These are phyloP conservation scores for Hypoxylon sp. DNA, from an alignment of 2,329 filamentous ascomycete genomes.

Conservation along the genomic window DNA sequence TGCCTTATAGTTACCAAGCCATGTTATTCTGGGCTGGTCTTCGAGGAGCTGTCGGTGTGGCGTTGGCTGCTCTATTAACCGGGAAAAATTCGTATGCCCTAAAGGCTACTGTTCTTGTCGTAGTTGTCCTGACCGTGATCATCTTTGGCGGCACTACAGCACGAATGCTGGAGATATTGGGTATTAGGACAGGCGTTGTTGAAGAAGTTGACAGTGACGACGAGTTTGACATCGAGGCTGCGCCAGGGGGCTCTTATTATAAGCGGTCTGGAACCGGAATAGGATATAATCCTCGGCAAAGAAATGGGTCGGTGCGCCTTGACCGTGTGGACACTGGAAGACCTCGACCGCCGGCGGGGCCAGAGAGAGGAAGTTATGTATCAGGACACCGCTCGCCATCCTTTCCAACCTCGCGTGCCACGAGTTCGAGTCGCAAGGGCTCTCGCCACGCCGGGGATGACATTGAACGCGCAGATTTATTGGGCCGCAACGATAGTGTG, in stretches of 20 bases:
- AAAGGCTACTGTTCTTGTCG: constrained; percentile 94
- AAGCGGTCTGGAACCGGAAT: constrained; percentile 84
- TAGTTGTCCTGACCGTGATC: constrained; percentile 97
- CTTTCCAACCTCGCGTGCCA: constrained; percentile 58
- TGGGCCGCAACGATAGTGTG: constrained; percentile 62
- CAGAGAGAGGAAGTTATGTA: constrained; percentile 64
- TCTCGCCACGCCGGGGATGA: constrained; percentile 62
- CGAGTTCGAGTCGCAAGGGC: constrained; percentile 68
- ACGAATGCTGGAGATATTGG: constrained; percentile 96
- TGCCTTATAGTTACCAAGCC: constrained; percentile 96
- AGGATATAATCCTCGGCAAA: constrained; percentile 79
- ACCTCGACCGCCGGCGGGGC: constrained; percentile 47
- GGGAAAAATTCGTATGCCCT: constrained; percentile 87
- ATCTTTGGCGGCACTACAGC: constrained; percentile 98
- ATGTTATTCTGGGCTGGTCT: constrained; percentile 99
- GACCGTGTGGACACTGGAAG: constrained; percentile 63
- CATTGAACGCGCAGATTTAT: constrained; percentile 69
- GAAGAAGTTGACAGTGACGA: constrained; percentile 98
- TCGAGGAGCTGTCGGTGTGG: constrained; percentile 94
- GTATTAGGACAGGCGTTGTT: constrained; percentile 95
- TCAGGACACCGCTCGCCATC: constrained; percentile 68
- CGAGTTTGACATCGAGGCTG: constrained; percentile 94
- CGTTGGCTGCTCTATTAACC: constrained; percentile 87
- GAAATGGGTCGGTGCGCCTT: constrained; percentile 72
- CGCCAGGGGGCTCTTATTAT: constrained; percentile 80